These are phyloP conservation scores for Kondoa malvinella DNA, from an alignment of 768 basidiomycete species.

Conservation along the genomic window DNA sequence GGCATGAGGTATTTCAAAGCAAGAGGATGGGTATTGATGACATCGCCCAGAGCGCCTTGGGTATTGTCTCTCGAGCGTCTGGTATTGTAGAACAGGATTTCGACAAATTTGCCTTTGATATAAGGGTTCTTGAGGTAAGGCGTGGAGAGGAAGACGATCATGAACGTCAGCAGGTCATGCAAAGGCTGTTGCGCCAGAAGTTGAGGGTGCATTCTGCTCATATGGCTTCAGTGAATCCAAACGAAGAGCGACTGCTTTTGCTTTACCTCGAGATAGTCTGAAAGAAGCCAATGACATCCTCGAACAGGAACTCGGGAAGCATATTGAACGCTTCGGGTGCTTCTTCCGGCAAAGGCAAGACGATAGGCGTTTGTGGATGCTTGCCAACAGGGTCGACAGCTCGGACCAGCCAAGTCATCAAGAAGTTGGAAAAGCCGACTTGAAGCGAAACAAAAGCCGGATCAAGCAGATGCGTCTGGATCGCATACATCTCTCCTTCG, in stretches of 20 bases:
- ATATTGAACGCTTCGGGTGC: constrained; percentile 70
- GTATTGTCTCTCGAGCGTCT: constrained; percentile 32
- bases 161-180: constrained; percentile 64
- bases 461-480: constrained; percentile 68
- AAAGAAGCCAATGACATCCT: constrained; percentile 80
- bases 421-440: constrained; percentile 69
- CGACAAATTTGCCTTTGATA: constrained; percentile 87
- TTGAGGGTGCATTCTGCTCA: constrained; percentile 22
- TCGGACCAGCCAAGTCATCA: constrained; percentile 84
- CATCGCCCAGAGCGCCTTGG: constrained; percentile 56
- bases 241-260: background rate
- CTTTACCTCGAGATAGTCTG: constrained; percentile 64
- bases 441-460: constrained; percentile 63
- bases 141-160: constrained; percentile 80
- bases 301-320: constrained; percentile 82
- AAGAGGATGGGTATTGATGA: constrained; percentile 66
- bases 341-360: constrained; percentile 63
- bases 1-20: constrained; percentile 79
- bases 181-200: constrained; percentile 51
- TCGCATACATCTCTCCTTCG: constrained; percentile 42
- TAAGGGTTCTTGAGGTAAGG: constrained; percentile 99
- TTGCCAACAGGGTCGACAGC: constrained; percentile 62
- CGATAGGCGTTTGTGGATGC: constrained; percentile 52
- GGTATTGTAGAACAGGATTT: constrained; percentile 38
- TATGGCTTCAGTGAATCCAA: background rate